Evolutionary conservation across 2,329 filamentous ascomycete genomes (phyloP).

Genomic region (Diaporthe eres): DNA sequence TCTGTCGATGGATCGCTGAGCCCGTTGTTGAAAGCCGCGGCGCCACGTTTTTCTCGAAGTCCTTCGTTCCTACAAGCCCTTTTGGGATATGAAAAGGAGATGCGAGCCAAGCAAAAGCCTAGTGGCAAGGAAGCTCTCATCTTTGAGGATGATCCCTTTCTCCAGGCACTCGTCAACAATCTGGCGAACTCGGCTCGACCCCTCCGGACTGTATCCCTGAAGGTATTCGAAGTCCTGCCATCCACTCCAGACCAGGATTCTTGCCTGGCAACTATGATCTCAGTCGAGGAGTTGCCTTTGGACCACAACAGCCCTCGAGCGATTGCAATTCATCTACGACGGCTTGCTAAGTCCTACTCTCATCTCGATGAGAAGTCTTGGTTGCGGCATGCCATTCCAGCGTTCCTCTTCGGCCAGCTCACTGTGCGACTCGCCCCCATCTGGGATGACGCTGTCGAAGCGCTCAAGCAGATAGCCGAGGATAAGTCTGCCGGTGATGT

Average conservation of each 20-base stretch:
- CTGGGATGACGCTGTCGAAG: conserved; percentile 86
- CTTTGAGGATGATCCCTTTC: conserved; percentile 71
- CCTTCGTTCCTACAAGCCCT: conserved; percentile 77
- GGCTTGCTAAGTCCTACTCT: conserved; percentile 76
- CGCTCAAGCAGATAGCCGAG: conserved; percentile 81
- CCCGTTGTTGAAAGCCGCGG: conserved; percentile 75
- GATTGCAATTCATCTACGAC: conserved; percentile 88
- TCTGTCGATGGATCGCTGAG: conserved; percentile 73
- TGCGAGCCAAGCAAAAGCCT: conserved; percentile 45
- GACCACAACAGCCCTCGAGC: conserved; percentile 81
- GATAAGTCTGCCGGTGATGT: conserved; percentile 79
- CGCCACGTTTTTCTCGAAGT: conserved; percentile 75
- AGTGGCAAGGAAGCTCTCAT: conserved; percentile 60
- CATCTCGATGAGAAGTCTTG: conserved; percentile 71
- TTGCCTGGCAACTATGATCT: conserved; percentile 75
- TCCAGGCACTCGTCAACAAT: conserved; percentile 77
- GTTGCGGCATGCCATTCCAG: conserved; percentile 80
- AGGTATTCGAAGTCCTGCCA: conserved; percentile 76
- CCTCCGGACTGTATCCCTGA: conserved; percentile 80
- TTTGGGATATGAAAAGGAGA: conserved; percentile 65
- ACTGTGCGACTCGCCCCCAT: conserved; percentile 87
- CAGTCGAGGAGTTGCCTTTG: conserved; percentile 85
- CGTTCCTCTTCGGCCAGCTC: conserved; percentile 90
- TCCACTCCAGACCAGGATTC: conserved; percentile 63
- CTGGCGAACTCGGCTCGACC: conserved; percentile 82